phyloP scores from a whole-genome alignment of 2,329 filamentous ascomycete genomes.

The Aspergillus puulaauensis region DNA sequence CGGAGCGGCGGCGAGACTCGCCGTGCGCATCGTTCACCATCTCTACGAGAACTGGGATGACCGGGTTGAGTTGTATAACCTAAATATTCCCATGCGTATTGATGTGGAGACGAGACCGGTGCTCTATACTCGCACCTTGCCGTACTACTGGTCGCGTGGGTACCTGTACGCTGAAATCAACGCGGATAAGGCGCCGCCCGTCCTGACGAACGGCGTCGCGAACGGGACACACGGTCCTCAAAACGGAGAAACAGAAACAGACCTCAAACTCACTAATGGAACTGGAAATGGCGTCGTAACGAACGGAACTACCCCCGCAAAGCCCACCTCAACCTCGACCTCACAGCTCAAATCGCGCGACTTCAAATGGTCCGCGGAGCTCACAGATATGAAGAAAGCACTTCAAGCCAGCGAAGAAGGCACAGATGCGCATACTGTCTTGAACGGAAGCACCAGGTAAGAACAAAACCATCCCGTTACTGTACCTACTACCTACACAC shows the following conservation, averaged over 20 bases:
- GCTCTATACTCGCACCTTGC: conserved; percentile 74
- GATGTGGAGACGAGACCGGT: conserved; percentile 68
- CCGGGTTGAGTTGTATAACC: conserved; percentile 75
- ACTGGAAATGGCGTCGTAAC: conserved; percentile 11
- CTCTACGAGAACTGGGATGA: conserved; percentile 69
- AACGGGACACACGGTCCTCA: background rate
- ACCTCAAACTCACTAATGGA: background rate
- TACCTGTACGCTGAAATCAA: conserved; percentile 76
- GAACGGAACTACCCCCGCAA: background rate
- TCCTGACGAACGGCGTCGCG: conserved; percentile 46
- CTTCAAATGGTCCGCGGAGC: conserved; percentile 86
- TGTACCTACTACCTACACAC: background rate
- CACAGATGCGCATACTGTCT: conserved; percentile 87
- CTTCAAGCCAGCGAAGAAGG: conserved; percentile 73
- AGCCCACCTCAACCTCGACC: conserved; percentile 42
- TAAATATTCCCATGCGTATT: conserved; percentile 80
- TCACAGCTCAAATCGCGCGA: conserved; percentile 65
- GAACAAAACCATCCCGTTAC: background rate
- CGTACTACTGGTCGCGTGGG: conserved; percentile 79
- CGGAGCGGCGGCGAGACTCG: conserved; percentile 67
- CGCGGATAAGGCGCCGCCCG: conserved; percentile 53
- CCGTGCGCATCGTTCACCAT: conserved; percentile 72
- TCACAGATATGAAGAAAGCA: conserved; percentile 80
- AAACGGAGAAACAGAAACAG: background rate
- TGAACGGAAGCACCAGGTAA: conserved; percentile 78